Evolutionary conservation across 2,329 filamentous ascomycete genomes (phyloP), one percentile per base, ranked within the genome.

Genomic region (Fusarium dimerum): DNA sequence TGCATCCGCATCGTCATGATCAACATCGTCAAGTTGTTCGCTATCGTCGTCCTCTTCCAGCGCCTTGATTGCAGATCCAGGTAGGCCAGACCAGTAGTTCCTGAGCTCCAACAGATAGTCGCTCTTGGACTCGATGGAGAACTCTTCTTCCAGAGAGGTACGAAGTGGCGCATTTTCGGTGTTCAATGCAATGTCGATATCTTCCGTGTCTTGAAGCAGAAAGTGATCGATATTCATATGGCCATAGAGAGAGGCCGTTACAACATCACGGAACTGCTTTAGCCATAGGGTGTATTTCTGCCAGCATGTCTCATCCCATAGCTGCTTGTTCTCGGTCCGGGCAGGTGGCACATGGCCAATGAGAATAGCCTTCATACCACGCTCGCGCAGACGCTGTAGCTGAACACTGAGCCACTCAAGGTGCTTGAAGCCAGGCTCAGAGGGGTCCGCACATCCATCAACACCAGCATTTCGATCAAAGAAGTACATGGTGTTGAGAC

Each of bases 221-320:
- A 99, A 99, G 71, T 99, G 94, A 65, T 99, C 94, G 59, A 97
- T 89, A 67, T 99, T 99, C 94, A 99, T 97, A 69, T 99, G 94
- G 2, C 93, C 94, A 66, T 89, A 99, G 6, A 96, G 67, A 26
- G 85, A 85, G 12, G 83, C 85, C 17, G 92, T 80, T 17, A 99
- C 80, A 38, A 99, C 87, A 69, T 99, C 94, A 34, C 94, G 88
- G 71, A 92, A 99, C 70, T 95, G 91, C 61, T 85, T 83, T 65
- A 93, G 76, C 91, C 92, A 97, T 5, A 97, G 76, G 0, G 91
- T 89, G 72, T 96, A 99, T 69, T 96, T 97, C 70, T 97, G 93
- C 92, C 93, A 99, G 74, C 94, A 99, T 0, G 89, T 92, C 77
- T 97, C 93, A 61, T 97, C 92, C 94, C 94, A 99, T 56, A 85